Percentiles rank a stretch among this genome's conserved stretches.
Conservation (phyloP, 208 protist genomes). For the Leishmania turanica region DNA sequence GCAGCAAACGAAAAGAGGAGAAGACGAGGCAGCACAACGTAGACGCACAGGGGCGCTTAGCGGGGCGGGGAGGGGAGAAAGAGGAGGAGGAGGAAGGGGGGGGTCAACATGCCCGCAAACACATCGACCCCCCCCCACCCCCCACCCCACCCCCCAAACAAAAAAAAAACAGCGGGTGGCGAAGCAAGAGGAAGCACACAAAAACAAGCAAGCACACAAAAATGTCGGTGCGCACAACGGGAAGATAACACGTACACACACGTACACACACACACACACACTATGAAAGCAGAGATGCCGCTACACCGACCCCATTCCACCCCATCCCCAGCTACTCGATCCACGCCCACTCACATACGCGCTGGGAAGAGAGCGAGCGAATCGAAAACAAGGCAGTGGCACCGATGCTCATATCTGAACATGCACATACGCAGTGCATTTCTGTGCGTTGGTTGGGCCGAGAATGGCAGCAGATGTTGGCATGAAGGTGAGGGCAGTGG, state of each 20-base stretch:
- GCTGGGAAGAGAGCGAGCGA: neutral
- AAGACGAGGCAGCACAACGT: neutral
- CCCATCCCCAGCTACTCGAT: neutral
- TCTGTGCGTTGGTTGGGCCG: neutral
- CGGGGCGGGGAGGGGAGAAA: neutral
- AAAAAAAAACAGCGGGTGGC: neutral
- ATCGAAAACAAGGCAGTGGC: neutral
- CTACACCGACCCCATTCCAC: neutral
- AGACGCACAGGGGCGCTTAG: no score
- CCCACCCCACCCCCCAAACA: no score
- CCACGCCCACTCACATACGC: neutral
- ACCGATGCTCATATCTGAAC: neutral
- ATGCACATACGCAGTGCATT: neutral
- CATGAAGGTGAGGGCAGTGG: neutral
- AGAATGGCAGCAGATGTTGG: neutral
- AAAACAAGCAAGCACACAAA: neutral
- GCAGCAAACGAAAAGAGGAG: neutral
- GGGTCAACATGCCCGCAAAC: neutral
- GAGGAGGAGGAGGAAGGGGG: no score
- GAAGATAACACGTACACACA: neutral
- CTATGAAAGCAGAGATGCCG: neutral
- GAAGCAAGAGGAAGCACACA: slow-evolving; percentile 2
- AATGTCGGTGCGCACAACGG: neutral
- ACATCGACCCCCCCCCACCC: neutral
- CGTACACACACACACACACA: neutral